A percentile compares a stretch with the other conserved stretches of the same genome.
Conservation (phyloP, 2,329 filamentous ascomycete species). For the Graphiopsis chlorocephala region DNA sequence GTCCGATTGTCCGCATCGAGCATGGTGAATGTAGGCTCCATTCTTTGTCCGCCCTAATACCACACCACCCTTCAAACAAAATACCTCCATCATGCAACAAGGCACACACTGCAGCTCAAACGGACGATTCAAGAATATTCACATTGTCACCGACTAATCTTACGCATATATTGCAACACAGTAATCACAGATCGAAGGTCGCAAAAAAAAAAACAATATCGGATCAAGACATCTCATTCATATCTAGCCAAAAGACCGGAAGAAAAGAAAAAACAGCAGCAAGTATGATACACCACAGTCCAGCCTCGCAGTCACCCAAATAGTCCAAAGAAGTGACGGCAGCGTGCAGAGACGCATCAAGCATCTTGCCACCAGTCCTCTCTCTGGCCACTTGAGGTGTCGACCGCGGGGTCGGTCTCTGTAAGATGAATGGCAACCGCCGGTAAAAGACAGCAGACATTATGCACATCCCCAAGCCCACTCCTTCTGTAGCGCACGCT, state of each 20-base stretch:
- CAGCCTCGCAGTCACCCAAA: not conserved
- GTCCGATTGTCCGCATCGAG: not conserved
- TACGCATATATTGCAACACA: not conserved
- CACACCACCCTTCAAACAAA: not conserved
- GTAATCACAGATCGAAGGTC: not conserved
- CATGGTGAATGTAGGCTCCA: not conserved
- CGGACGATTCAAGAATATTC: too few species aligned
- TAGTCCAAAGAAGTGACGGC: not conserved
- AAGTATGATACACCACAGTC: constrained; percentile 5
- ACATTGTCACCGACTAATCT: too few species aligned
- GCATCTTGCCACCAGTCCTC: not conserved
- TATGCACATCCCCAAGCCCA: constrained; percentile 17
- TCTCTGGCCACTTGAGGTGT: not conserved
- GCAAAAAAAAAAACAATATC: not conserved
- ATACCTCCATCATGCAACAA: not conserved
- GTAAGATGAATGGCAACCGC: not conserved
- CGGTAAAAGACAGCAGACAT: constrained; percentile 15
- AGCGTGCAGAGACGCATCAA: not conserved
- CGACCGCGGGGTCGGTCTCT: not conserved
- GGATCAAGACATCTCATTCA: constrained; percentile 4
- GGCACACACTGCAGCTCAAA: constrained; percentile 1
- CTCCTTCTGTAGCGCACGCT: not conserved
- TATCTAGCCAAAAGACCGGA: not conserved
- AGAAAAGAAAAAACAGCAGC: not conserved
- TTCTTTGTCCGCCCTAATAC: not conserved